These are phyloP conservation scores for Astathelohania contejeani DNA, from an alignment of 371 early-diverging fungal genomes.

Conservation along the genomic window DNA sequence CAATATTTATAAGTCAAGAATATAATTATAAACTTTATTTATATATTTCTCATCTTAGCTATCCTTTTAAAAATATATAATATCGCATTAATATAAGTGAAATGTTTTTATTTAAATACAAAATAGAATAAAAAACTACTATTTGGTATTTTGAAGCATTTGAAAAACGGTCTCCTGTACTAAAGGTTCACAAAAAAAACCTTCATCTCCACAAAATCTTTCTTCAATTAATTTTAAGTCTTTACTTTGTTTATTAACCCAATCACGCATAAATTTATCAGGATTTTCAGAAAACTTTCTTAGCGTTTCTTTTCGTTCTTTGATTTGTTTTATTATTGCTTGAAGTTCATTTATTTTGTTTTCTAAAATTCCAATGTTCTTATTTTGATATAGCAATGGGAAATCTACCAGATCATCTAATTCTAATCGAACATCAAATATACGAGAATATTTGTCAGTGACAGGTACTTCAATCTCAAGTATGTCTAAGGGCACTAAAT, in stretches of 20 bases:
- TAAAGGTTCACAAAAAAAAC: conserved; percentile 35
- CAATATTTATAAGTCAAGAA: no score
- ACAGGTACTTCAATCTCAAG: conserved; percentile 32
- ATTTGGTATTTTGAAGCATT: conserved; percentile 34
- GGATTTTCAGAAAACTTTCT: conserved; percentile 42
- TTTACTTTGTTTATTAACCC: conserved; percentile 38
- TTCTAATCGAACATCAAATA: conserved; percentile 45
- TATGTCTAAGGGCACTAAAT: conserved; percentile 33
- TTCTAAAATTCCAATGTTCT: conserved; percentile 39
- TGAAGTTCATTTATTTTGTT: conserved; percentile 44
- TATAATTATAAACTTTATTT: no score
- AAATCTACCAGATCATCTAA: conserved; percentile 41
- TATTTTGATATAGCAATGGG: conserved; percentile 33
- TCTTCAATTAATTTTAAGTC: conserved; percentile 24
- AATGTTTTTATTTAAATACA: conserved; percentile 8
- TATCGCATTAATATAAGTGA: no score
- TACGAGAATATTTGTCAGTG: conserved; percentile 1
- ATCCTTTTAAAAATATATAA: no score
- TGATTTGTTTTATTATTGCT: conserved; percentile 30
- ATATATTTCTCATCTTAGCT: no score
- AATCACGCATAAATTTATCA: conserved; percentile 41
- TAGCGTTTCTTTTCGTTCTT: conserved; percentile 26
- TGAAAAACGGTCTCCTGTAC: conserved; percentile 49
- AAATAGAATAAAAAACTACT: conserved; percentile 10
- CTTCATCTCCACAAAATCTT: conserved; percentile 30